Evolutionary conservation across 257 asterid genomes (phyloP), one percentile per base, ranked within the genome.

Genomic region (Primulina tabacum): DNA sequence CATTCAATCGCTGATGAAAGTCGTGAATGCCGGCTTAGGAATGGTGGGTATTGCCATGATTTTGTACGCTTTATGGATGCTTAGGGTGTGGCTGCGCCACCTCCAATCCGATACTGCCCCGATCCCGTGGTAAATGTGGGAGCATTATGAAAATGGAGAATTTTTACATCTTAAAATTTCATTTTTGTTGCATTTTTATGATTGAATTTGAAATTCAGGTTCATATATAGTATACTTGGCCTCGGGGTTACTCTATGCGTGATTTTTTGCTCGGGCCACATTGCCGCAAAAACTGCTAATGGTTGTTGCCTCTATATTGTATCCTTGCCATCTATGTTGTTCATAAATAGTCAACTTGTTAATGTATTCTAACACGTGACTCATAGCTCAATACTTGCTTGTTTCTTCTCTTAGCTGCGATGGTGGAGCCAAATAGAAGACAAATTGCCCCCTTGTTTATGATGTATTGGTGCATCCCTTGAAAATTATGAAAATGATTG

Each of bases 21-120:
- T 90, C 59, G 85, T 87, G 74, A 92, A 92, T 77, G 86, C 93
- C 0, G 78, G 82, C 55, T 81, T 92, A 67, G 96, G 96, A 61
- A 84, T 92, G 93, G 87, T 65, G 60, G 97, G 96, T 2, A 78
- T 92, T 18, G 90, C 93, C 53, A 80, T 90, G 90, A 82, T 86
- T 52, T 50, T 92, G 75, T 92, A 92, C 79, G 76, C 94, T 18
- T 81, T 92, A 26, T 92, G 97, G 98, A 92, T 92, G 98, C 80
- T 92, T 29, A 83, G 89, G 71, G 85, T 68, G 71, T 90, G 96
- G 97, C 82, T 76, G 68, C 89, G 82, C 70, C 83, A 86, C 32
- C 70, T 81, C 70, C 79, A 72, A 50, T 82, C 87, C n/a, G 70
- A 72, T 24, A n/a, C 65, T 32, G 71, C 78, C 47, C 88, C 97